These are phyloP conservation scores for Pseudotsuga menziesii DNA, from an alignment of 75 land plant species.

Conservation along the genomic window DNA sequence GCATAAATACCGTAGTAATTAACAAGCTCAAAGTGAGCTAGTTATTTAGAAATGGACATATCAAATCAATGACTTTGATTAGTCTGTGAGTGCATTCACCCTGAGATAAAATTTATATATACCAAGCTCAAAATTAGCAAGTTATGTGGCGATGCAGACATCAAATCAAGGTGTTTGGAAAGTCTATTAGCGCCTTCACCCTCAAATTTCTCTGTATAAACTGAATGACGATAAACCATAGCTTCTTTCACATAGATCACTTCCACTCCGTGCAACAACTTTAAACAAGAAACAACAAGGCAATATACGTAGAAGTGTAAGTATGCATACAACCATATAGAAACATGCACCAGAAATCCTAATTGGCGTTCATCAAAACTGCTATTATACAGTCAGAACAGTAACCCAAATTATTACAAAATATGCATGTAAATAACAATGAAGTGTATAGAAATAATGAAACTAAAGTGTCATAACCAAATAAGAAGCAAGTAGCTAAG, in stretches of 20 bases:
- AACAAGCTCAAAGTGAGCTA: too few species aligned
- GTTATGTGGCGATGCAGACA: too few species aligned
- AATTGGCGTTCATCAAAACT: neutral
- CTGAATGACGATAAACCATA: neutral
- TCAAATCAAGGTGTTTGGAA: neutral
- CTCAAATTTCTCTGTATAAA: neutral
- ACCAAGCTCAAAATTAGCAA: too few species aligned
- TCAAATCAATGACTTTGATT: neutral
- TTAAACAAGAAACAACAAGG: conserved; percentile 2
- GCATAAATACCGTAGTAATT: too few species aligned
- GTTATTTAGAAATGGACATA: too few species aligned
- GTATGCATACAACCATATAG: neutral
- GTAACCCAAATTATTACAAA: neutral
- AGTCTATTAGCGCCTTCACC: neutral
- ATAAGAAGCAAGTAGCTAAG: neutral
- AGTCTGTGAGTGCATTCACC: neutral
- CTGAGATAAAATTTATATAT: neutral
- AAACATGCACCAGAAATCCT: neutral
- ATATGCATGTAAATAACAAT: neutral
- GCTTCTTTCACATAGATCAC: neutral
- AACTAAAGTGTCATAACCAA: neutral
- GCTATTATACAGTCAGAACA: neutral
- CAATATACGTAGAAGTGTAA: neutral
- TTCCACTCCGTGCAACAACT: neutral
- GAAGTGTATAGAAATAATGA: neutral